A percentile compares a stretch with the other conserved stretches of the same genome.
Conservation (phyloP, 805 yeast genomes). For the Ogataea pini region DNA sequence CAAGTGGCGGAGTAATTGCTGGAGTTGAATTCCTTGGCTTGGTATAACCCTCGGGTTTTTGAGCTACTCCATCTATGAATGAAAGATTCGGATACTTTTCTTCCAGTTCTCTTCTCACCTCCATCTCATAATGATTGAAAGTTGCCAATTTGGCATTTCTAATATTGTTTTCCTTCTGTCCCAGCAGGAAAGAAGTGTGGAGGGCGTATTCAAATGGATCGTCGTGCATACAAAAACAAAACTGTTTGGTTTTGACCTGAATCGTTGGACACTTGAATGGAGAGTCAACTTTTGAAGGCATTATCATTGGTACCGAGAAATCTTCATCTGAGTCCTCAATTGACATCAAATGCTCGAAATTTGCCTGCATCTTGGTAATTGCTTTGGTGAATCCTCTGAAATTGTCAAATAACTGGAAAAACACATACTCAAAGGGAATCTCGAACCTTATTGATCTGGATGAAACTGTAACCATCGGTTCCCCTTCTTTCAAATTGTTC, state of each 20-base stretch:
- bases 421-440: slow-evolving; percentile 74
- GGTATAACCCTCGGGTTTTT: slow-evolving; percentile 12
- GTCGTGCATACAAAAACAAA: slow-evolving; percentile 73
- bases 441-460: slow-evolving; percentile 34
- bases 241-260: slow-evolving; percentile 52
- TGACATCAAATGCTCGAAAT: slow-evolving; percentile 28
- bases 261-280: slow-evolving; percentile 56
- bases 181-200: slow-evolving; percentile 63
- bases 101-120: slow-evolving; percentile 25
- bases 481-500: slow-evolving; percentile 7
- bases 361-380: slow-evolving; percentile 50
- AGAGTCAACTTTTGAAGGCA: slow-evolving; percentile 38
- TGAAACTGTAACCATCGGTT: slow-evolving; percentile 15
- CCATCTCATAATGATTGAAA: slow-evolving; percentile 25
- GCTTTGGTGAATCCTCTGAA: slow-evolving; percentile 74
- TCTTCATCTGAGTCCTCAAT: slow-evolving; percentile 24
- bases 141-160: slow-evolving; percentile 49
- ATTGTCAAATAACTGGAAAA: slow-evolving; percentile 79
- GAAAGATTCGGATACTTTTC: slow-evolving; percentile 35
- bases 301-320: slow-evolving; percentile 34
- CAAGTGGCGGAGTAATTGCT: background rate
- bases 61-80: slow-evolving; percentile 25
- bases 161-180: slow-evolving; percentile 61
- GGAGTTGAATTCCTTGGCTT: background rate
- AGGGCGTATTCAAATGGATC: slow-evolving; percentile 87